Evolutionary conservation across 192 early-diverging fungal genomes (phyloP).

Genomic region (Rhizoclosmatium sp.): DNA sequence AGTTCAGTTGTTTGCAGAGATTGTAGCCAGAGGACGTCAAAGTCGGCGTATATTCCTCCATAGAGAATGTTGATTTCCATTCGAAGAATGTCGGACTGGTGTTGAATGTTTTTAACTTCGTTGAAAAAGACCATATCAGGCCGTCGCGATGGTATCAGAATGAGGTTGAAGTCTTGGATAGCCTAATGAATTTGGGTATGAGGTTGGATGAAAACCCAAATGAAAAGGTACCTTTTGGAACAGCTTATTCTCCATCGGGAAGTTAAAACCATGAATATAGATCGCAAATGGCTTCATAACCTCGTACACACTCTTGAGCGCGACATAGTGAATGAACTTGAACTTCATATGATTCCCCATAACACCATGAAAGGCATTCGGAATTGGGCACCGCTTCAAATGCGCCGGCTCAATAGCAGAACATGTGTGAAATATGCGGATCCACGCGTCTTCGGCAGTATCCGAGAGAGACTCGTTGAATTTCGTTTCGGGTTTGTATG

Average conservation of each 20-base stretch:
- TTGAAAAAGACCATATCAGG: not conserved
- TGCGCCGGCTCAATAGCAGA: not conserved
- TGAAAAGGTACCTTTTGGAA: not conserved
- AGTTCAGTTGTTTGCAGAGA: conserved; percentile 39
- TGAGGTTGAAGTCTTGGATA: conserved; percentile 30
- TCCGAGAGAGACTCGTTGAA: not conserved
- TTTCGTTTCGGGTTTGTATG: not conserved
- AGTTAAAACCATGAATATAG: conserved; percentile 31
- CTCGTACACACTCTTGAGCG: conserved; percentile 14
- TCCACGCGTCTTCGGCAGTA: not conserved
- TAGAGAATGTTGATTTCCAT: conserved; percentile 49
- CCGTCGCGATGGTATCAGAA: conserved; percentile 1
- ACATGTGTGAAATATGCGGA: not conserved
- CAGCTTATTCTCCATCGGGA: conserved; percentile 25
- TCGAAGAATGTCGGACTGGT: conserved; percentile 59
- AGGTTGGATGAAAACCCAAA: no score
- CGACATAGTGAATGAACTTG: conserved; percentile 32
- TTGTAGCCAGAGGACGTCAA: conserved; percentile 58
- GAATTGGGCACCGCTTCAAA: conserved; percentile 12
- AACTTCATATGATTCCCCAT: conserved; percentile 6
- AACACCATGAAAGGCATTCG: conserved; percentile 30
- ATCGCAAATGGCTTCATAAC: conserved; percentile 30
- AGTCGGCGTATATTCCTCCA: conserved; percentile 66
- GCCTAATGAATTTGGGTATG: not conserved
- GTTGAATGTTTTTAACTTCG: conserved; percentile 2